Percentiles rank a stretch among this genome's conserved stretches.
These are phyloP conservation scores for Neophaeococcomyces mojaviensis DNA, from an alignment of 2,329 filamentous ascomycete genomes.

Conservation along the genomic window DNA sequence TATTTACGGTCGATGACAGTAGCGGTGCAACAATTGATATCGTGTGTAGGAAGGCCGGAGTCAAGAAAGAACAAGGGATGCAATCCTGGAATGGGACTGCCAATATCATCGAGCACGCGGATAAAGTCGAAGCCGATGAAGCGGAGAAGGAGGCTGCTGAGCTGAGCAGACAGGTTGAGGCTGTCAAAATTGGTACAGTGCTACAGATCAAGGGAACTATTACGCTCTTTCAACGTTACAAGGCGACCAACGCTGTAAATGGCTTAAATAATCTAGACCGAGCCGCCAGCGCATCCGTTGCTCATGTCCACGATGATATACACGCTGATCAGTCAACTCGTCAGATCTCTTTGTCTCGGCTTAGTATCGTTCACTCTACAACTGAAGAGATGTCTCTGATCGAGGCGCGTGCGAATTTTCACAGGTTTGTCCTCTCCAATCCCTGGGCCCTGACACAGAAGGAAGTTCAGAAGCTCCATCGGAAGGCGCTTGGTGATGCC, in stretches of 20 bases:
- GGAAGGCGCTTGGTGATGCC: slow-evolving; percentile 35
- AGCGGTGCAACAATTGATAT: slow-evolving; percentile 53
- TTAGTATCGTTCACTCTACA: slow-evolving; percentile 43
- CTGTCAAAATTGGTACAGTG: slow-evolving; percentile 45
- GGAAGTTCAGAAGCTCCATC: slow-evolving; percentile 37
- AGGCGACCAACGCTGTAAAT: background rate
- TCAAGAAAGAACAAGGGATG: slow-evolving; percentile 15
- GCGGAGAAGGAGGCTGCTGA: slow-evolving; percentile 1
- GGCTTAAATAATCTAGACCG: background rate
- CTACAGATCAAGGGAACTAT: slow-evolving; percentile 53
- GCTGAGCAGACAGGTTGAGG: slow-evolving; percentile 16
- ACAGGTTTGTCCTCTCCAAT: slow-evolving; percentile 41
- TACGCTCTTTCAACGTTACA: slow-evolving; percentile 37
- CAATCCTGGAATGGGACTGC: background rate
- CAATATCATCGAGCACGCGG: slow-evolving; percentile 1
- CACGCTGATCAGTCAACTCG: background rate
- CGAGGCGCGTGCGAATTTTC: slow-evolving; percentile 43
- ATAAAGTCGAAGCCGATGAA: background rate
- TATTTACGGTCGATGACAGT: slow-evolving; percentile 55
- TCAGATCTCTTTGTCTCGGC: slow-evolving; percentile 31
- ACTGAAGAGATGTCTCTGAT: slow-evolving; percentile 49
- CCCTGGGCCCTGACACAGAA: slow-evolving; percentile 46
- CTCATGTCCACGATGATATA: too few species aligned
- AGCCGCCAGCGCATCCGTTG: too few species aligned
- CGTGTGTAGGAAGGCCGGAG: slow-evolving; percentile 35